Evolutionary conservation across 768 basidiomycete genomes (phyloP).

Genomic region (Ephemerocybe angulata): DNA sequence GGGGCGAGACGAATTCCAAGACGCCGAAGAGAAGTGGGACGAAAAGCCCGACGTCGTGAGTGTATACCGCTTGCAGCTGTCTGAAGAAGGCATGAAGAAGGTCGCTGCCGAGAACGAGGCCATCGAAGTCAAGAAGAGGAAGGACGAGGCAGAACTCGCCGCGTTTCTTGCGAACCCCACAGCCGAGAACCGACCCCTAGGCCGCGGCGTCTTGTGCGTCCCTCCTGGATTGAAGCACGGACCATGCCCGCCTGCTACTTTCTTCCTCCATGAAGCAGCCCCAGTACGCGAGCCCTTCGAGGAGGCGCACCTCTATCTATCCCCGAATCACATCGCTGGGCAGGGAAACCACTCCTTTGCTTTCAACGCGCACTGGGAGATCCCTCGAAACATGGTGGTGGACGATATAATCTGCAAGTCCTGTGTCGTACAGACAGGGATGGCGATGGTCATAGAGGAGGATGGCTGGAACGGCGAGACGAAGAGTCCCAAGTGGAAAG

Average conservation of each 20-base stretch:
- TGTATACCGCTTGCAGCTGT: conserved; percentile 6
- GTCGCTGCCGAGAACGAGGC: background rate
- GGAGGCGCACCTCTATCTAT: conserved; percentile 51
- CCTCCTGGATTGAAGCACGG: background rate
- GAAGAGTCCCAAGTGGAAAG: conserved; percentile 21
- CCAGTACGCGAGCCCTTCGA: conserved; percentile 13
- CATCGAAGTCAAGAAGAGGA: background rate
- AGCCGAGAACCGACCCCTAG: conserved; percentile 24
- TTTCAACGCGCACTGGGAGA: conserved; percentile 47
- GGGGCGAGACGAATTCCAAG: background rate
- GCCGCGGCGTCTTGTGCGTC: conserved; percentile 27
- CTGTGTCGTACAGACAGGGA: conserved; percentile 22
- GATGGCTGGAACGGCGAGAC: conserved; percentile 19
- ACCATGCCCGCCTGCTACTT: background rate
- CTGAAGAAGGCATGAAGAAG: background rate
- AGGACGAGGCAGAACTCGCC: conserved; percentile 10
- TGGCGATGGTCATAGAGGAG: conserved; percentile 25
- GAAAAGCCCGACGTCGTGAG: background rate
- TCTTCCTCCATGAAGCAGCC: background rate
- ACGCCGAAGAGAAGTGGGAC: background rate
- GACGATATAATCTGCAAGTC: conserved; percentile 31
- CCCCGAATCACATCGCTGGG: conserved; percentile 33
- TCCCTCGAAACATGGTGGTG: conserved; percentile 41
- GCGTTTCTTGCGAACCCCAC: conserved; percentile 8
- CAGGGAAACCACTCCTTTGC: conserved; percentile 52